Base-by-base conservation (phyloP, 345 rosid species). In the Rhizophora apiculata region DNA sequence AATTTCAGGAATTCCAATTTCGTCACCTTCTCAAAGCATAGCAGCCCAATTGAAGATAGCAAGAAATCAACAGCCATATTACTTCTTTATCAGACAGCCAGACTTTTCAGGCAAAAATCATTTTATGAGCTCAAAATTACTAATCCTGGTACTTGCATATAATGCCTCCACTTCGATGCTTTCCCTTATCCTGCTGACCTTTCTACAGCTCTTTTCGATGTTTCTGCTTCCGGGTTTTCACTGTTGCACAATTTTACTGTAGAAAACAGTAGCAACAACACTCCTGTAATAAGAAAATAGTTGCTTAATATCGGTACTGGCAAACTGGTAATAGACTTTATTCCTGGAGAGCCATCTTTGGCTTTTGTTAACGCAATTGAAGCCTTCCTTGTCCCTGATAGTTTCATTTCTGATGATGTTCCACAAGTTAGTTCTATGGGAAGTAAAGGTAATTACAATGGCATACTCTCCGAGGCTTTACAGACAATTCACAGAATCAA, bases 311-410 rank as follows among this genome's bases (percentile, higher is more conserved):
- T 69, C 57, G 20, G 20, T 59, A 1, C 1, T 24, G 74, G 67
- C 18, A 59, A 37, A 20, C 60, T 75, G 32, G 8, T 1, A 1
- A 64, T 89, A 70, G 60, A 4, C 10, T 87, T 87, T 65, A 10
- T 6, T 3, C 96, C 93, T 2, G 29, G 36, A 18, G 74, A 0
- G 3, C 68, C 79, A 4, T 86, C 90, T 22, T 68, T 89, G 0
- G 85, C 96, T 5, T 71, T 85, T 63, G 63, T 86, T n/a, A 92
- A 84, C 55, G 97, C 96, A 63, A 80, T 89, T 1, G 94, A 88
- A 70, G 83, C 80, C 62, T 86, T 92, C 70, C 72, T 53, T 13
- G 79, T 74, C 20, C 85, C 79, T 13, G 60, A 65, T 2, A 62
- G 74, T 53, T 72, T 83, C 56, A 68, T 82, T 43, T 54, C 57